Evolutionary conservation across 1,284 basidiomycete genomes (phyloP).

Genomic region (Peniophora sp.): DNA sequence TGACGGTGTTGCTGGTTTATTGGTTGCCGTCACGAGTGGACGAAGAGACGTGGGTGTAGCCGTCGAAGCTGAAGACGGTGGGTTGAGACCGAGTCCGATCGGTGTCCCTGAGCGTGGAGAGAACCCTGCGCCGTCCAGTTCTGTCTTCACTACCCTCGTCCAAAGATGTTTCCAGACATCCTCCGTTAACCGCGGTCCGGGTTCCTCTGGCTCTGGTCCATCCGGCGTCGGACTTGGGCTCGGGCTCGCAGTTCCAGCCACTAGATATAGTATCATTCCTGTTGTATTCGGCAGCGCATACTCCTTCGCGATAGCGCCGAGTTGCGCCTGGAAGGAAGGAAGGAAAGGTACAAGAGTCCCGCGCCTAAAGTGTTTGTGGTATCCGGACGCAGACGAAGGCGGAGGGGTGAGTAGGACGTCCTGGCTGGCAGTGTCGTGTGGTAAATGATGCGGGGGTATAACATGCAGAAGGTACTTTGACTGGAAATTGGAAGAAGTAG

Average conservation of each 20-base stretch:
- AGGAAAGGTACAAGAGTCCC: conserved; percentile 70
- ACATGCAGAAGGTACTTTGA: conserved; percentile 72
- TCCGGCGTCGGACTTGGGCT: conserved; percentile 9
- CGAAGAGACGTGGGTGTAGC: conserved; percentile 25
- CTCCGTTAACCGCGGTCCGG: conserved; percentile 73
- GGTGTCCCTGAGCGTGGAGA: conserved; percentile 32
- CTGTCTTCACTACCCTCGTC: conserved; percentile 58
- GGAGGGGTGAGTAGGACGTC: conserved; percentile 40
- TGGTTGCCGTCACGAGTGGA: conserved; percentile 36
- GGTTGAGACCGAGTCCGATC: conserved; percentile 29
- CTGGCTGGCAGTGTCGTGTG: conserved; percentile 41
- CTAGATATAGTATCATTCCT: conserved; percentile 72
- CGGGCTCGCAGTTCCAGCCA: conserved; percentile 30
- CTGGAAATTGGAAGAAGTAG: conserved; percentile 19
- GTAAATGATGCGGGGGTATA: conserved; percentile 61
- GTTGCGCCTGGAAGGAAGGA: conserved; percentile 62
- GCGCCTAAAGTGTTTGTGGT: conserved; percentile 68
- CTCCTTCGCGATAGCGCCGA: conserved; percentile 78
- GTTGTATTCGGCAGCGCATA: conserved; percentile 76
- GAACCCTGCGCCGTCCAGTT: conserved; percentile 44
- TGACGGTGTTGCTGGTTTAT: conserved; percentile 35
- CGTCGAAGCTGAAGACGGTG: conserved; percentile 25
- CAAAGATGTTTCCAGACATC: conserved; percentile 81
- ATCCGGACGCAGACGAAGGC: conserved; percentile 56
- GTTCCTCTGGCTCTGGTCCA: conserved; percentile 32